phyloP scores from a whole-genome alignment of 345 rosid genomes.

The Gossypium turneri region DNA sequence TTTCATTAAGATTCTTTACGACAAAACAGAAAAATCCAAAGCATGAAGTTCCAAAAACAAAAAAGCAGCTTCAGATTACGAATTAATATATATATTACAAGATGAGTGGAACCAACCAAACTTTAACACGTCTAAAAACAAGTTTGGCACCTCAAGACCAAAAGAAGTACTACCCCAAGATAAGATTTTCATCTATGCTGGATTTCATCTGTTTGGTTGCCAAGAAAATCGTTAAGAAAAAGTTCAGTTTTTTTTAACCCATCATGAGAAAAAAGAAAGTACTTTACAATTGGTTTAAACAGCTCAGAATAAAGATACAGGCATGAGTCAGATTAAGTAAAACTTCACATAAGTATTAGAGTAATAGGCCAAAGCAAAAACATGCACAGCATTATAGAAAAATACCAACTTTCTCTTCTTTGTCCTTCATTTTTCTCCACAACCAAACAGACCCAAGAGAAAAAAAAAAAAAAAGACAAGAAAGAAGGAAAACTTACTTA shows the following conservation, averaged over 20 bases:
- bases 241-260: background rate
- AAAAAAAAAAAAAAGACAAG: background rate
- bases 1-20: conserved; percentile 44
- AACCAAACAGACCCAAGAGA: background rate
- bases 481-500: conserved; percentile 40
- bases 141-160: background rate
- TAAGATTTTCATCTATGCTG: background rate
- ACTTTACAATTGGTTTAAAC: too few species aligned
- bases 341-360: background rate
- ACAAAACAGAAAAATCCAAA: conserved; percentile 64
- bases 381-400: background rate
- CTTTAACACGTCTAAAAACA: conserved; percentile 13
- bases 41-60: conserved; percentile 53
- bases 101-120: conserved; percentile 21
- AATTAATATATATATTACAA: conserved; percentile 12
- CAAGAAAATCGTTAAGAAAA: conserved; percentile 13
- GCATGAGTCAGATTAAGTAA: background rate
- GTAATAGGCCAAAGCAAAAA: background rate
- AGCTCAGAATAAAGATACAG: background rate
- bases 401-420: background rate
- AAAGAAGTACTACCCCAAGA: conserved; percentile 6
- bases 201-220: conserved; percentile 20
- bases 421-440: background rate
- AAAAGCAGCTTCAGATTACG: conserved; percentile 21
- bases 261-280: too few species aligned